Conservation (phyloP, 495 filamentous ascomycete genomes). For the Trichoderma gamsii region DNA sequence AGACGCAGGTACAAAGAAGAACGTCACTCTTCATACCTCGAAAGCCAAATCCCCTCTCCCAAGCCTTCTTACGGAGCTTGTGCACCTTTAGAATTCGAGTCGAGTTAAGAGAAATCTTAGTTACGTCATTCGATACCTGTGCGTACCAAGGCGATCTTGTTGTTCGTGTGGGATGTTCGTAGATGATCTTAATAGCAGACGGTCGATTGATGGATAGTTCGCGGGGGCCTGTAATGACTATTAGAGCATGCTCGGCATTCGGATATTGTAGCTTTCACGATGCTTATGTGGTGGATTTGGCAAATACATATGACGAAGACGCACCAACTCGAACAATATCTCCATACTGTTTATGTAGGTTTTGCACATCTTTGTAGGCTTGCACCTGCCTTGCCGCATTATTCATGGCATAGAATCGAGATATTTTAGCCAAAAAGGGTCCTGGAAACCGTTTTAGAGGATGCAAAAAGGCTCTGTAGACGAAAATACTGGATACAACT, state of each 20-base stretch:
- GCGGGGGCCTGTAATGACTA: constrained; percentile 21
- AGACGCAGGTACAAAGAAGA: not conserved
- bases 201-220: constrained; percentile 34
- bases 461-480: constrained; percentile 44
- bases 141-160: constrained; percentile 36
- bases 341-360: constrained; percentile 33
- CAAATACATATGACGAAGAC: not conserved
- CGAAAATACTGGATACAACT: constrained; percentile 32
- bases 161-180: constrained; percentile 30
- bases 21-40: constrained; percentile 23
- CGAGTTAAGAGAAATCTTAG: constrained; percentile 24
- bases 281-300: not conserved
- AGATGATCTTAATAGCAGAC: constrained; percentile 28
- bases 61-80: constrained; percentile 28
- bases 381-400: constrained; percentile 20
- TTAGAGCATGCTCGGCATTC: not conserved
- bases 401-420: constrained; percentile 30
- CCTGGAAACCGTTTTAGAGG: constrained; percentile 41
- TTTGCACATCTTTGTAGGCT: constrained; percentile 29
- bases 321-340: constrained; percentile 35
- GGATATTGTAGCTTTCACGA: not conserved
- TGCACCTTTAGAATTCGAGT: constrained; percentile 26
- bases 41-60: constrained; percentile 29
- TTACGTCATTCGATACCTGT: constrained; percentile 21
- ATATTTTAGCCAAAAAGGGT: constrained; percentile 32